Base-by-base conservation (phyloP, 129 eudicot species). In the Pulicaria dysenterica region DNA sequence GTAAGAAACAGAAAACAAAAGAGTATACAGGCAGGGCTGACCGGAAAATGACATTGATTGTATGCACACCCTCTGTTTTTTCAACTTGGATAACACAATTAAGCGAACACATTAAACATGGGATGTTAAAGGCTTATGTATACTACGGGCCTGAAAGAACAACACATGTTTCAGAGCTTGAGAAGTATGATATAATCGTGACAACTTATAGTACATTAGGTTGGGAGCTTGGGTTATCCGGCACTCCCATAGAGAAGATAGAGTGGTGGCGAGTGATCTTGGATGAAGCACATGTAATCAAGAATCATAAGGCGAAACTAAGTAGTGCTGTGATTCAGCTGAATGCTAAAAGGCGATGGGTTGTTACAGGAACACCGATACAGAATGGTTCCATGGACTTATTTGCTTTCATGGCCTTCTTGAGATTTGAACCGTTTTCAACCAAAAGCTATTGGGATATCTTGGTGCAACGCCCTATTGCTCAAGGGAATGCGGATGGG, bases 271-370 rank as follows among this genome's bases (percentile, higher is more conserved):
- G 98, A 14, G 86, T 93, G 53, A 93, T 93, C 34, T 86, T 93
- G 71, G 98, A 93, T 54, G 98, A 93, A 82, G 98, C 96, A 7
- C 98, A 93, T 83, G 58, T 87, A 68, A 90, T 93, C 19, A 93
- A 90, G 83, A 93, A 90, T 84, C 73, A 64, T 47, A 86, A 59
- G 15, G 69, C 95, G 10, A 76, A 76, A 50, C 98, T 85, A 49
- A 87, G 89, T 58, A 77, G 64, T 5, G 98, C 98, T 16, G 96
- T 93, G 50, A 79, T 64, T 60, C 73, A 54, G 40, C 69, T 93
- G 72, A 80, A 76, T 44, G 92, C 92, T 40, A 84, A 72, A 53
- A 79, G 91, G 44, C 85, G 98, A 77, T 93, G 98, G 98, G 91
- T 84, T 37, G 96, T 93, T 53, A 87, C 92, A 0, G 98, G 98